A percentile compares a stretch with the other conserved stretches of the same genome.
Conservation (phyloP, 1,284 basidiomycete genomes). For the Pseudozyma sp. region DNA sequence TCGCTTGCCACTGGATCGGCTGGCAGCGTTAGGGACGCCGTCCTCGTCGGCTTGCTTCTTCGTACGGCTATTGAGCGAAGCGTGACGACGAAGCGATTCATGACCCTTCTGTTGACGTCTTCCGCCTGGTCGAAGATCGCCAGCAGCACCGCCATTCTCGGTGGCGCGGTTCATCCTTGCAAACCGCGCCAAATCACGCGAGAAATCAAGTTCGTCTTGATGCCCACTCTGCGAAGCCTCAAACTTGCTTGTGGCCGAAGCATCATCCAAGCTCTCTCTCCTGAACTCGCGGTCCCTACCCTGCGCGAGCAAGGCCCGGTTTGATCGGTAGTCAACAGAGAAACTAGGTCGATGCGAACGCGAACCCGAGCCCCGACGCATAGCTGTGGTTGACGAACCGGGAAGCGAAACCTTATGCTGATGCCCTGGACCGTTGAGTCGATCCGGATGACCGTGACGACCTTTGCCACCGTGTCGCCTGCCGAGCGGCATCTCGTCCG, state of each 20-base stretch:
- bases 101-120: slow-evolving; percentile 13
- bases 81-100: slow-evolving; percentile 29
- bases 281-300: slow-evolving; percentile 19
- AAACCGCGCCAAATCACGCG: slow-evolving; percentile 38
- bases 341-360: slow-evolving; percentile 42
- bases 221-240: slow-evolving; percentile 21
- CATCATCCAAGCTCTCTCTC: slow-evolving; percentile 40
- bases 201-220: slow-evolving; percentile 45
- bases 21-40: too few relatives aligned
- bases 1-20: slow-evolving; percentile 1
- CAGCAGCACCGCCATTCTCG: slow-evolving; percentile 7
- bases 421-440: slow-evolving; percentile 34
- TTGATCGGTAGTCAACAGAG: slow-evolving; percentile 36
- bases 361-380: slow-evolving; percentile 33
- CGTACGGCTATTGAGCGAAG: slow-evolving; percentile 27
- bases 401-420: slow-evolving; percentile 45
- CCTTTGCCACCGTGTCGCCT: slow-evolving; percentile 63
- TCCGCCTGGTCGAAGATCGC: slow-evolving; percentile 6
- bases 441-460: slow-evolving; percentile 36
- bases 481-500: slow-evolving; percentile 64
- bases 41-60: slow-evolving; percentile 10
- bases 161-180: slow-evolving; percentile 41
- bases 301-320: slow-evolving; percentile 11
- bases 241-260: slow-evolving; percentile 22
- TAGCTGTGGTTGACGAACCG: slow-evolving; percentile 25